Percentiles rank a stretch among this genome's conserved stretches.
These are phyloP conservation scores for Articulospora tetracladia DNA, from an alignment of 495 filamentous ascomycete species.

Conservation along the genomic window DNA sequence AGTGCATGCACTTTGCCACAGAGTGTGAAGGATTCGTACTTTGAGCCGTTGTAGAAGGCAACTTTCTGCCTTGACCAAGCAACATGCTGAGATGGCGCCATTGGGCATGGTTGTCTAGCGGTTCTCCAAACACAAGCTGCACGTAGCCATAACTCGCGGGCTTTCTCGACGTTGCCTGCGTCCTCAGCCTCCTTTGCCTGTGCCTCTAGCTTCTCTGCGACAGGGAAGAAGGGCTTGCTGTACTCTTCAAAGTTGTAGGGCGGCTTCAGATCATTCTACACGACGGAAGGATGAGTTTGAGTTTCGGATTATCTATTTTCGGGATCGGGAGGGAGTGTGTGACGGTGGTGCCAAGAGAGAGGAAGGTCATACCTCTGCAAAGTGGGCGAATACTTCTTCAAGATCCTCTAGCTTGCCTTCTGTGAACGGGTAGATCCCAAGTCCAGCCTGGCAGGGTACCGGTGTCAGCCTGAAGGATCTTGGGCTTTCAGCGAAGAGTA, in stretches of 20 bases:
- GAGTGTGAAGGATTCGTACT: neutral
- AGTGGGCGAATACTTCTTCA: conserved; percentile 60
- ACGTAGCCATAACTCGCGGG: conserved; percentile 62
- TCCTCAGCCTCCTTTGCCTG: conserved; percentile 36
- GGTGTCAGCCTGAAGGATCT: neutral
- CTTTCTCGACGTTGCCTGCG: conserved; percentile 37
- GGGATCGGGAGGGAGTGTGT: neutral
- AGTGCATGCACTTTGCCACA: neutral
- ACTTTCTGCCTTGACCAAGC: conserved; percentile 68
- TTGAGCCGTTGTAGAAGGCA: conserved; percentile 49
- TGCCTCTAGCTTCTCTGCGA: conserved; percentile 47
- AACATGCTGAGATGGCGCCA: conserved; percentile 40
- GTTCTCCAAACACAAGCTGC: conserved; percentile 72
- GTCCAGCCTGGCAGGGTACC: neutral
- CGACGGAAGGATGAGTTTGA: conserved; percentile 14
- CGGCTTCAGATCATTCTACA: neutral
- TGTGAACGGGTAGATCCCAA: conserved; percentile 72
- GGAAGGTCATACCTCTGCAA: conserved; percentile 48
- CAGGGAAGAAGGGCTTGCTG: conserved; percentile 57
- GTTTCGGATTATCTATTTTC: neutral
- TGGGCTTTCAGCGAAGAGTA: neutral
- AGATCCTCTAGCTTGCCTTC: conserved; percentile 69
- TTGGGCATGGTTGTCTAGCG: conserved; percentile 63
- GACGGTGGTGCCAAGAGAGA: neutral
- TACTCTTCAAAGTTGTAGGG: conserved; percentile 54